Conservation (phyloP, 148 eudicot species). For the Polygonum aviculare region DNA sequence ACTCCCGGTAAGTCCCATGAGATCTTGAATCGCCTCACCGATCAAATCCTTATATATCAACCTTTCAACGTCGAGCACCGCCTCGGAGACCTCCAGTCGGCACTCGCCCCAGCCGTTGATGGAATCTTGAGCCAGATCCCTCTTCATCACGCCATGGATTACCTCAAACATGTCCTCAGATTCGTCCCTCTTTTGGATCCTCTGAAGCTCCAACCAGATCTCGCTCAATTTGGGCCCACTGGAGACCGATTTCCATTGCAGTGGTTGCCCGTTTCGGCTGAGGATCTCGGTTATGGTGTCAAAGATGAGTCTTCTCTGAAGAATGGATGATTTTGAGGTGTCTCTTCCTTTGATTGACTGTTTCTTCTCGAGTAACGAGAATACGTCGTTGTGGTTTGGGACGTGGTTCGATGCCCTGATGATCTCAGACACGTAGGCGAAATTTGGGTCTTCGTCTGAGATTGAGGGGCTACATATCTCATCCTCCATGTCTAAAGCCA, state of each 20-base stretch:
- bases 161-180: conserved; percentile 58
- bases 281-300: conserved; percentile 57
- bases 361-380: conserved; percentile 60
- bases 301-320: conserved; percentile 55
- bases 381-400: conserved; percentile 35
- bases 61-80: conserved; percentile 72
- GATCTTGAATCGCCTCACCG: conserved; percentile 57
- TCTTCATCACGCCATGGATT: conserved; percentile 56
- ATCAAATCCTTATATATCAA: conserved; percentile 76
- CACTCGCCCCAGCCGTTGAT: conserved; percentile 56
- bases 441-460: conserved; percentile 34
- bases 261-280: conserved; percentile 33
- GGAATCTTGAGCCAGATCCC: conserved; percentile 54
- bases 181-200: conserved; percentile 32
- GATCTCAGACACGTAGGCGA: conserved; percentile 59
- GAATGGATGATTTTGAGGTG: conserved; percentile 24
- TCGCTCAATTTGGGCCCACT: conserved; percentile 19
- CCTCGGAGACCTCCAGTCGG: conserved; percentile 62
- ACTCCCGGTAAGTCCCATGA: conserved; percentile 28
- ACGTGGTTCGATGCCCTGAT: conserved; percentile 49
- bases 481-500: conserved; percentile 41
- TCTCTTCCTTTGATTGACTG: conserved; percentile 41
- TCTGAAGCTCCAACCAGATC: conserved; percentile 60
- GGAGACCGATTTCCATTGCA: conserved; percentile 57
- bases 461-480: conserved; percentile 60